Evolutionary conservation across 164 flowering plant genomes (phyloP).

Genomic region (Kalanchoe fedtschenkoi): DNA sequence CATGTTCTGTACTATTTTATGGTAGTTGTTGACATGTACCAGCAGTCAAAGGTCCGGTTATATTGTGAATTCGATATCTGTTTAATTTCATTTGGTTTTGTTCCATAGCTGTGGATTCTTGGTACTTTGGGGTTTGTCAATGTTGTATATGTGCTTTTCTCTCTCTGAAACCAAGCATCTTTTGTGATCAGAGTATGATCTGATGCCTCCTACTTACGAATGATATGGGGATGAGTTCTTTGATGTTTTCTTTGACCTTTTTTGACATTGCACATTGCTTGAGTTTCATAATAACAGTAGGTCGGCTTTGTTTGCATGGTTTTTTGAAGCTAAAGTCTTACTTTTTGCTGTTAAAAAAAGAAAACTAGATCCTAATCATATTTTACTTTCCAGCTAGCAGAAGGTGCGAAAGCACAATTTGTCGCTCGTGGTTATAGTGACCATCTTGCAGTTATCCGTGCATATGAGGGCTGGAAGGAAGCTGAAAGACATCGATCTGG

Average conservation of each 20-base stretch:
- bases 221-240: no score
- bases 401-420: slow-evolving; percentile 74
- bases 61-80: neutral
- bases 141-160: neutral
- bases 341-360: neutral
- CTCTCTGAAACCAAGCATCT: neutral
- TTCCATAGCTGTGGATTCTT: neutral
- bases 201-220: neutral
- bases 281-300: neutral
- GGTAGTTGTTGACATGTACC: neutral
- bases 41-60: no score
- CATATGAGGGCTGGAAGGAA: slow-evolving; percentile 90
- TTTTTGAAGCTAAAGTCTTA: neutral
- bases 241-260: neutral
- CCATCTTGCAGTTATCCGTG: slow-evolving; percentile 83
- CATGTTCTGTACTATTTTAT: neutral
- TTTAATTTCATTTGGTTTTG: neutral
- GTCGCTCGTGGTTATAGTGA: slow-evolving; percentile 60
- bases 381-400: slow-evolving; percentile 59
- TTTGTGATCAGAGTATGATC: neutral
- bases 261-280: neutral
- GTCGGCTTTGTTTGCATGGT: neutral
- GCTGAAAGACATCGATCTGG: slow-evolving; percentile 64
- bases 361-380: neutral
- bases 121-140: neutral